phyloP scores from a whole-genome alignment of 2,329 filamentous ascomycete species.

The Emmonsiellopsis sp. region DNA sequence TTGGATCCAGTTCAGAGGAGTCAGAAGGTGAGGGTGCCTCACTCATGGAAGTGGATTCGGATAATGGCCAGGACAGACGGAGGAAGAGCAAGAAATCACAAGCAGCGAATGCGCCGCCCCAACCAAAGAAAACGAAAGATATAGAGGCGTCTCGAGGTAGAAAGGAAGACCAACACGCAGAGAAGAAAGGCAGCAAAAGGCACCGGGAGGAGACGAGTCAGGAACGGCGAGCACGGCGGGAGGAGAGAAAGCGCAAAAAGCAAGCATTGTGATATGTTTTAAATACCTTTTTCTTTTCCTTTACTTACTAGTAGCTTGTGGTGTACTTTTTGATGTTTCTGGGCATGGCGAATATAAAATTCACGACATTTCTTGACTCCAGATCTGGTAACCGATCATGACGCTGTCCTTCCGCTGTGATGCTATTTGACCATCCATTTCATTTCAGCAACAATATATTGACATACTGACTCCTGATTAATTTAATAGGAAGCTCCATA shows the following conservation, averaged over 20 bases:
- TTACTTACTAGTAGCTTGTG: too few relatives aligned
- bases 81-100: constrained; percentile 33
- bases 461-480: too few relatives aligned
- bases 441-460: too few relatives aligned
- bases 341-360: too few relatives aligned
- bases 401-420: too few relatives aligned
- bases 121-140: neutral
- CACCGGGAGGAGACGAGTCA: constrained; percentile 27
- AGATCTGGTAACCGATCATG: too few relatives aligned
- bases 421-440: too few relatives aligned
- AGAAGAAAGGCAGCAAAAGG: constrained; percentile 25
- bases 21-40: constrained; percentile 26
- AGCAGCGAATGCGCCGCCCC: neutral
- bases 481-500: too few relatives aligned
- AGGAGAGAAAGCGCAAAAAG: constrained; percentile 29
- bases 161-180: constrained; percentile 1
- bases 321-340: too few relatives aligned
- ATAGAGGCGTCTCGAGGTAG: constrained; percentile 2
- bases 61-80: constrained; percentile 11
- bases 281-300: neutral
- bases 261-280: constrained; percentile 13
- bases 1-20: constrained; percentile 28
- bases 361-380: too few relatives aligned
- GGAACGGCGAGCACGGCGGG: constrained; percentile 21
- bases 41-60: constrained; percentile 16